A percentile compares a stretch with the other conserved stretches of the same genome.
These are phyloP conservation scores for Mycena galericulata DNA, from an alignment of 768 basidiomycete species.

Conservation along the genomic window DNA sequence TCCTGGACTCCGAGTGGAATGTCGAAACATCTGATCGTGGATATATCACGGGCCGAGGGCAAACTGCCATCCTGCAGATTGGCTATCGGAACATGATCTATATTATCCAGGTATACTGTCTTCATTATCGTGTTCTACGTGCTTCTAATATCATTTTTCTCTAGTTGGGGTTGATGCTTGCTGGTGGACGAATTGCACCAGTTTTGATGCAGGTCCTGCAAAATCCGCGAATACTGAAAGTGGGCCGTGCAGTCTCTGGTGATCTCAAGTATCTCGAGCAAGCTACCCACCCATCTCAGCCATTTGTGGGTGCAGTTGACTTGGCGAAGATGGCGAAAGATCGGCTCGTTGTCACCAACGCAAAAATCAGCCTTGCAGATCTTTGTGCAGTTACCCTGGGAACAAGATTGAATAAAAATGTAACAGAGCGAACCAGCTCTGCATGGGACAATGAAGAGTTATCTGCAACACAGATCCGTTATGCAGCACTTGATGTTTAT, in stretches of 20 bases:
- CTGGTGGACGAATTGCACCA: neutral
- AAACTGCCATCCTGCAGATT: conserved; percentile 8
- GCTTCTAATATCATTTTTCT: too few relatives aligned
- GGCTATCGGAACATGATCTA: neutral
- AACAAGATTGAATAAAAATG: neutral
- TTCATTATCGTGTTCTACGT: neutral
- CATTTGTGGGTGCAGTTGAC: neutral
- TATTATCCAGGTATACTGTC: conserved; percentile 2
- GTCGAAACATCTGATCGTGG: conserved; percentile 3
- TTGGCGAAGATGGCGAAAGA: neutral
- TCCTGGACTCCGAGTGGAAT: conserved; percentile 21
- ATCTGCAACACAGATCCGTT: neutral
- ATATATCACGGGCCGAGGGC: neutral
- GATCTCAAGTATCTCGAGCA: neutral
- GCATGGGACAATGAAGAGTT: too few relatives aligned
- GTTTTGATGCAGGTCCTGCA: neutral
- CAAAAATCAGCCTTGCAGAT: neutral
- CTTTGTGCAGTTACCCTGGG: neutral
- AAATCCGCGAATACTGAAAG: conserved; percentile 4
- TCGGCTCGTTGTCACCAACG: neutral
- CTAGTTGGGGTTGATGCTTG: neutral
- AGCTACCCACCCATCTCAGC: neutral
- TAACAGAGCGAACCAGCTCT: neutral
- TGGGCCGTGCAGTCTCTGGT: neutral
- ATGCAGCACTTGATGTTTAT: neutral